These are phyloP conservation scores for Globisporangium rhizosaccharum DNA, from an alignment of 352 stramenopile species.

Conservation along the genomic window DNA sequence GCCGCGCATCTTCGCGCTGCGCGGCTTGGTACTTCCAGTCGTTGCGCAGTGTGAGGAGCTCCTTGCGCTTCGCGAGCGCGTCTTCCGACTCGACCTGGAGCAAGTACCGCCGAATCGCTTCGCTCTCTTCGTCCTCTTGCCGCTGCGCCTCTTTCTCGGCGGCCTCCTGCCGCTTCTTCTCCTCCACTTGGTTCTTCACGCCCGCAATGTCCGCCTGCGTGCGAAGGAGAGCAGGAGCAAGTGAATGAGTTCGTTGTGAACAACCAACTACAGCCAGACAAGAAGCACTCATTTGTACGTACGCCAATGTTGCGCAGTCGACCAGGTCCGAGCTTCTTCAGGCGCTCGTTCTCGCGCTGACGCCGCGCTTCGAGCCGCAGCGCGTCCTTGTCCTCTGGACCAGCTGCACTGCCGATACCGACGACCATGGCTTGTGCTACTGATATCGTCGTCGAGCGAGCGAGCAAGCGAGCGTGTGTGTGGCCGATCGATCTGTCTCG, in stretches of 20 bases:
- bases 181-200: constrained; percentile 70
- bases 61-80: constrained; percentile 46
- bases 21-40: constrained; percentile 52
- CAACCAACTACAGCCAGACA: not conserved
- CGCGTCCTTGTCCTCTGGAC: constrained; percentile 36
- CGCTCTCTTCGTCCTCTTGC: constrained; percentile 44
- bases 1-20: constrained; percentile 20
- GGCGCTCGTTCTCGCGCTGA: constrained; percentile 55
- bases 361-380: constrained; percentile 51
- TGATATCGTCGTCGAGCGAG: not conserved
- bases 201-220: constrained; percentile 62
- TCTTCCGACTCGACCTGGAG: constrained; percentile 75
- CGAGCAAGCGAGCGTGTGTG: not conserved
- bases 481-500: not conserved
- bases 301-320: constrained; percentile 66
- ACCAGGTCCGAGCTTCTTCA: constrained; percentile 62
- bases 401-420: constrained; percentile 6
- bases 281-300: constrained; percentile 3
- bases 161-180: constrained; percentile 49
- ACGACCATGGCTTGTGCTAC: constrained; percentile 8
- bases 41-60: constrained; percentile 59
- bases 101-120: constrained; percentile 66
- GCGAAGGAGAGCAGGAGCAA: constrained; percentile 1
- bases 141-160: constrained; percentile 37
- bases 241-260: not conserved